Conservation (phyloP, 768 basidiomycete species). For the Auricularia sp. region DNA sequence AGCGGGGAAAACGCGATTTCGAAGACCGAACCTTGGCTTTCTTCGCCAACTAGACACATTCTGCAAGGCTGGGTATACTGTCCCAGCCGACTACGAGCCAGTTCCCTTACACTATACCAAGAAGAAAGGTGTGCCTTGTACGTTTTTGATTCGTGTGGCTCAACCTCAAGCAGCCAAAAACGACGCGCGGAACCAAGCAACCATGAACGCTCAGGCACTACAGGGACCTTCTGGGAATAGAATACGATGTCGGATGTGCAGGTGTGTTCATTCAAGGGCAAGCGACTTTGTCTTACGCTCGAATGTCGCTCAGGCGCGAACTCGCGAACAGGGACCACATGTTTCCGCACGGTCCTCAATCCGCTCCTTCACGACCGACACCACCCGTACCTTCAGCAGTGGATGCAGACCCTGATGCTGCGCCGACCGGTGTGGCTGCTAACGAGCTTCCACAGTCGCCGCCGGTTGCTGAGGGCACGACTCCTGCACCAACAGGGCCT, state of each 20-base stretch:
- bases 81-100: conserved; percentile 36
- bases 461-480: background rate
- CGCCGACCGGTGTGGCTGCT: background rate
- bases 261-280: conserved; percentile 30
- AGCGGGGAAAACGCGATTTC: too few relatives aligned
- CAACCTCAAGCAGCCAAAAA: conserved; percentile 60
- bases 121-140: conserved; percentile 18
- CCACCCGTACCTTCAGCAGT: background rate
- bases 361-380: background rate
- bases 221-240: conserved; percentile 34
- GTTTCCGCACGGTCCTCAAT: conserved; percentile 69
- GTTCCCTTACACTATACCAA: conserved; percentile 63
- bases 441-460: conserved; percentile 10
- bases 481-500: background rate
- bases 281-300: background rate
- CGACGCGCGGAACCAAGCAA: too few relatives aligned
- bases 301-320: conserved; percentile 44
- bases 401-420: background rate
- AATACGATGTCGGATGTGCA: conserved; percentile 89
- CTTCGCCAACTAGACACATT: conserved; percentile 72
- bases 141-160: background rate
- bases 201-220: too few relatives aligned
- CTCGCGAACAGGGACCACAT: conserved; percentile 85
- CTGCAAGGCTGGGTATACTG: conserved; percentile 57
- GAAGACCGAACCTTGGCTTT: conserved; percentile 79